These are phyloP conservation scores for Epichloe bromicola DNA, from an alignment of 2,329 filamentous ascomycete genomes.

Conservation along the genomic window DNA sequence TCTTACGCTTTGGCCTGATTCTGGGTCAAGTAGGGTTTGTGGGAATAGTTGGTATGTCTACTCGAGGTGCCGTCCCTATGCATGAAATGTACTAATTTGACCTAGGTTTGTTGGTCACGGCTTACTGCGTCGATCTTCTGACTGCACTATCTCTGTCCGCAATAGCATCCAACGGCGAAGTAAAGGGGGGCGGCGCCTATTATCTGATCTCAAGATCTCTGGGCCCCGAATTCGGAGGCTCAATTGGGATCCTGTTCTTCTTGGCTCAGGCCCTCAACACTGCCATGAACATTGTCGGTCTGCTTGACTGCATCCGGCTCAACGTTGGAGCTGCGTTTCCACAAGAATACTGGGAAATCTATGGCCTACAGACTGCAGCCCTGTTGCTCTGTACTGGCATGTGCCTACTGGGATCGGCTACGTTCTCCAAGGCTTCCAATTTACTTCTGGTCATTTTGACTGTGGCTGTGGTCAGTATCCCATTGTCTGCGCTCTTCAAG, in stretches of 20 bases:
- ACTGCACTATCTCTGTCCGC: slow-evolving; percentile 79
- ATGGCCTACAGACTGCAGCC: slow-evolving; percentile 61
- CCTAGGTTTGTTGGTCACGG: slow-evolving; percentile 55
- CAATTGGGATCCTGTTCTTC: slow-evolving; percentile 80
- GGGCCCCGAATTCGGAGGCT: slow-evolving; percentile 79
- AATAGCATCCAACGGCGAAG: slow-evolving; percentile 81
- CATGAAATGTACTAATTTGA: slow-evolving; percentile 1
- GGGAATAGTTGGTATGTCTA: slow-evolving; percentile 58
- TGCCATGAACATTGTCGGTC: slow-evolving; percentile 73
- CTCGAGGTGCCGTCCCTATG: background rate
- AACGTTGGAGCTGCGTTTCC: slow-evolving; percentile 58
- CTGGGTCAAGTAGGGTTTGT: slow-evolving; percentile 67
- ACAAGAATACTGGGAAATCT: slow-evolving; percentile 63
- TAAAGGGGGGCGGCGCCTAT: slow-evolving; percentile 81
- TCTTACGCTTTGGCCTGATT: slow-evolving; percentile 76
- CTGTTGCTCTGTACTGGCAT: slow-evolving; percentile 60
- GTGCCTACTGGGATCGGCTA: slow-evolving; percentile 65
- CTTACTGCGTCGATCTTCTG: slow-evolving; percentile 73
- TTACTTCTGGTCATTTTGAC: slow-evolving; percentile 58
- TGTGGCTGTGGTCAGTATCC: slow-evolving; percentile 67
- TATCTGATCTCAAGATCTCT: slow-evolving; percentile 78
- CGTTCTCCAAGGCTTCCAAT: slow-evolving; percentile 72
- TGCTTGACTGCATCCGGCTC: slow-evolving; percentile 69
- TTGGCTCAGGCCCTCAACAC: slow-evolving; percentile 83
- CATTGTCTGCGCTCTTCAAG: slow-evolving; percentile 58